Evolutionary conservation across 139 green algal genomes (phyloP).

Genomic region (Coccomyxa sp.): DNA sequence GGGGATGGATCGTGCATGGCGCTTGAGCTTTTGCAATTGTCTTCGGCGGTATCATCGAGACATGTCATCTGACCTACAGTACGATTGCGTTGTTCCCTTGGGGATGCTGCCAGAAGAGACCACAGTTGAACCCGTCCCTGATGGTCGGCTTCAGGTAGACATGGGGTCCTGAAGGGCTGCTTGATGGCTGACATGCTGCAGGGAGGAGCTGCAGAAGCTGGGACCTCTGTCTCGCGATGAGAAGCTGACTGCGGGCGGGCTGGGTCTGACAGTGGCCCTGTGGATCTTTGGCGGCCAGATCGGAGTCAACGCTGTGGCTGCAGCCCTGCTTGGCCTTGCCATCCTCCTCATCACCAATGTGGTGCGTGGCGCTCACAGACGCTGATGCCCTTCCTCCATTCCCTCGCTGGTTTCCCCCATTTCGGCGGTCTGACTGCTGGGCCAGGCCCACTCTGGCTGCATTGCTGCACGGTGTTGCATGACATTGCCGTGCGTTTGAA

Average conservation of each 20-base stretch:
- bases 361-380: background rate
- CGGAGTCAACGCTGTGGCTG: conserved; percentile 91
- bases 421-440: too few species aligned
- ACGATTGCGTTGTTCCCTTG: too few species aligned
- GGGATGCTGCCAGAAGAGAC: too few species aligned
- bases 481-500: too few species aligned
- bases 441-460: too few species aligned
- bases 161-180: too few species aligned
- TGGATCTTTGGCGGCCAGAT: conserved; percentile 88
- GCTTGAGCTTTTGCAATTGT: background rate
- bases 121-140: too few species aligned
- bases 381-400: background rate
- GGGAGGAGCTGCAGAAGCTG: conserved; percentile 89
- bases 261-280: conserved; percentile 84
- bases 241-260: conserved; percentile 90
- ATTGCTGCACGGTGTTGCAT: too few species aligned
- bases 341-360: conserved; percentile 91
- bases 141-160: too few species aligned
- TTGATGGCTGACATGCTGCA: background rate
- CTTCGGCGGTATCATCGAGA: too few species aligned
- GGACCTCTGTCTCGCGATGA: conserved; percentile 90
- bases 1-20: background rate
- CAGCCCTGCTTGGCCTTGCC: conserved; percentile 90
- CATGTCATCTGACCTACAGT: too few species aligned
- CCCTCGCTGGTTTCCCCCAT: background rate